Conservation (phyloP, 2,329 filamentous ascomycete species). For the Cadophora sp. region DNA sequence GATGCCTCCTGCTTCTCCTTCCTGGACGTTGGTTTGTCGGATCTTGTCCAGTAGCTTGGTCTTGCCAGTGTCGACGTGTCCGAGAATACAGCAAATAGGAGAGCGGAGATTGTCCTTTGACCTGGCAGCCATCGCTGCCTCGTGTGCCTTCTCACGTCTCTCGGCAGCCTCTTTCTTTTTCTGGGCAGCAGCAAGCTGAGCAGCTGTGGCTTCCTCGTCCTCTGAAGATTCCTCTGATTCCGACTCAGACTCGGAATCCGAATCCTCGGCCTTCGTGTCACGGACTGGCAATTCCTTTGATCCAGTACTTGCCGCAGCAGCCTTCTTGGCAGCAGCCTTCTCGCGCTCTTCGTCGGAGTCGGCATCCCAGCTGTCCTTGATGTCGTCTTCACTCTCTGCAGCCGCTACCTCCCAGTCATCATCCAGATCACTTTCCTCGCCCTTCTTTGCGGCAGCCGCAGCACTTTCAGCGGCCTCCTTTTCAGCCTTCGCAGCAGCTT, state of each 20-base stretch:
- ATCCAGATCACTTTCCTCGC: conserved; percentile 66
- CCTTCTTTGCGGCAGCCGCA: conserved; percentile 59
- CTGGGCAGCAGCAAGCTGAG: conserved; percentile 73
- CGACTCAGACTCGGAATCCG: conserved; percentile 67
- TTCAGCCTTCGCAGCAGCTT: conserved; percentile 66
- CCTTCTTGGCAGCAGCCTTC: conserved; percentile 46
- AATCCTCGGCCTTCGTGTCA: conserved; percentile 48
- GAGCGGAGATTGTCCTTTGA: conserved; percentile 95
- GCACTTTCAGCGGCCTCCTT: conserved; percentile 63
- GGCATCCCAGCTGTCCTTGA: conserved; percentile 97
- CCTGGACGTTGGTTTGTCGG: conserved; percentile 97
- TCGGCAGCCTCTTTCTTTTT: conserved; percentile 90
- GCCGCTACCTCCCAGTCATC: conserved; percentile 92
- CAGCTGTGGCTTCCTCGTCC: conserved; percentile 78
- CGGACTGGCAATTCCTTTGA: conserved; percentile 34
- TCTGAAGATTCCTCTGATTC: conserved; percentile 66
- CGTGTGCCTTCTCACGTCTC: conserved; percentile 85
- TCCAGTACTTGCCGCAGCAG: conserved; percentile 34
- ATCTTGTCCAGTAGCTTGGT: conserved; percentile 99
- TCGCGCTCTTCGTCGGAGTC: conserved; percentile 72
- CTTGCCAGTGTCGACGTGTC: conserved; percentile 99
- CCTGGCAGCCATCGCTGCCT: conserved; percentile 87
- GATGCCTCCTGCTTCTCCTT: conserved; percentile 98
- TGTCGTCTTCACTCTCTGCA: conserved; percentile 74
- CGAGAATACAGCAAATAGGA: conserved; percentile 99